Evolutionary conservation across 106 monocot species (phyloP).

Genomic region (Narthecium ossifragum): DNA sequence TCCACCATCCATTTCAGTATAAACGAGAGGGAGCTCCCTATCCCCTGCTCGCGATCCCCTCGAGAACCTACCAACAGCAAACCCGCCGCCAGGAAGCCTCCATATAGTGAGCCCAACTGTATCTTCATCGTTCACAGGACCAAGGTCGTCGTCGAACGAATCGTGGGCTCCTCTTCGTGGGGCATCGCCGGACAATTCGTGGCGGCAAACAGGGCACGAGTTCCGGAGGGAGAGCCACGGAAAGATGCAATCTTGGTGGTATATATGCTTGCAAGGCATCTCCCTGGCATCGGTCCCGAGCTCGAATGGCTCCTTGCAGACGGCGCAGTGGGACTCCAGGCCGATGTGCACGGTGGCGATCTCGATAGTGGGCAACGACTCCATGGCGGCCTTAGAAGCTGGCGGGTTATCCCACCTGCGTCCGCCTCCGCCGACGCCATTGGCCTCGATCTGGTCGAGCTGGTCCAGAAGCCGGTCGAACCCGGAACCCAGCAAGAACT

Average conservation of each 20-base stretch:
- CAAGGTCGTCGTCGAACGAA: neutral
- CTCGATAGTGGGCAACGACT: conserved; percentile 55
- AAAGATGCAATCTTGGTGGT: conserved; percentile 53
- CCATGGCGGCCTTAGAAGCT: conserved; percentile 63
- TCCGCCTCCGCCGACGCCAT: conserved; percentile 8
- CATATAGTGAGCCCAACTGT: conserved; percentile 43
- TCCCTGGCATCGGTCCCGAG: conserved; percentile 28
- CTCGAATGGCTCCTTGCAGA: conserved; percentile 46
- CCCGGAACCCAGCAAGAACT: conserved; percentile 73
- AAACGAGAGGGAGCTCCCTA: conserved; percentile 41
- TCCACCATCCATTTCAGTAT: conserved; percentile 37
- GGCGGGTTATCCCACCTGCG: conserved; percentile 34
- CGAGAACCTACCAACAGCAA: conserved; percentile 43
- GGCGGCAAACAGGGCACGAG: conserved; percentile 58
- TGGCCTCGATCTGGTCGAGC: conserved; percentile 54
- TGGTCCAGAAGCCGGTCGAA: conserved; percentile 73
- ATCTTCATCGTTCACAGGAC: too few relatives aligned
- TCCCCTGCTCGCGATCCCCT: conserved; percentile 21
- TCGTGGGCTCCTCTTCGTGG: neutral
- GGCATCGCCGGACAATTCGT: conserved; percentile 32
- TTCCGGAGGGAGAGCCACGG: conserved; percentile 41
- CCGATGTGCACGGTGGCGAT: conserved; percentile 25
- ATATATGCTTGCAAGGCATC: conserved; percentile 57
- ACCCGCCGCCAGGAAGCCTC: conserved; percentile 47
- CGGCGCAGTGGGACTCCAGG: conserved; percentile 33